phyloP scores from a whole-genome alignment of 2,329 filamentous ascomycete genomes.

The Trichothecium roseum region DNA sequence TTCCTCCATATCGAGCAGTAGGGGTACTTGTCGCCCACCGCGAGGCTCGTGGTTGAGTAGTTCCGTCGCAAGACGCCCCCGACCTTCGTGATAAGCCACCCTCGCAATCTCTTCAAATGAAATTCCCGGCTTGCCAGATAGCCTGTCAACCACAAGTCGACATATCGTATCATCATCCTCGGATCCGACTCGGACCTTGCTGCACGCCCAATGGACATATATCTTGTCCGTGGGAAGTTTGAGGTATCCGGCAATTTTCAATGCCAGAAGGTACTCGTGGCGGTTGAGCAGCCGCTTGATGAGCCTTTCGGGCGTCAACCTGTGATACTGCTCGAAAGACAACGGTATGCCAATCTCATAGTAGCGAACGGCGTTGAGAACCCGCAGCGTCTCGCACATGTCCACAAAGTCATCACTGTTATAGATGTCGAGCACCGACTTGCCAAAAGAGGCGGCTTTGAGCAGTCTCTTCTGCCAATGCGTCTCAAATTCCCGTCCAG shows the following conservation, averaged over 20 bases:
- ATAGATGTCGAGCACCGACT: conserved; percentile 93
- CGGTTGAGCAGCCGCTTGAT: conserved; percentile 78
- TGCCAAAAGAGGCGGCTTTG: conserved; percentile 95
- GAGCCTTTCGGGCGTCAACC: conserved; percentile 81
- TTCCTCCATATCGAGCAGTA: conserved; percentile 90
- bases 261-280: conserved; percentile 81
- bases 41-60: conserved; percentile 88
- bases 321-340: conserved; percentile 88
- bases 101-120: conserved; percentile 92
- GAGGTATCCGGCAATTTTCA: conserved; percentile 80
- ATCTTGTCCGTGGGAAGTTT: conserved; percentile 80
- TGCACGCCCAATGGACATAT: conserved; percentile 93
- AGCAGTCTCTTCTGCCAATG: conserved; percentile 93
- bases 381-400: conserved; percentile 88
- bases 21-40: conserved; percentile 89
- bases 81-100: conserved; percentile 88
- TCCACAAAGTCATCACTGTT: conserved; percentile 98
- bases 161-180: conserved; percentile 87
- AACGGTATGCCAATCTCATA: conserved; percentile 85
- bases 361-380: conserved; percentile 84
- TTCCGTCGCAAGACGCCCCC: conserved; percentile 78
- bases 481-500: conserved; percentile 80
- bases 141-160: conserved; percentile 71
- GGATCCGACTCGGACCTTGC: conserved; percentile 77
- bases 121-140: conserved; percentile 81